Percentiles rank a stretch among this genome's conserved stretches.
These are phyloP conservation scores for Phytophthora nicotianae DNA, from an alignment of 352 stramenopile species.

Conservation along the genomic window DNA sequence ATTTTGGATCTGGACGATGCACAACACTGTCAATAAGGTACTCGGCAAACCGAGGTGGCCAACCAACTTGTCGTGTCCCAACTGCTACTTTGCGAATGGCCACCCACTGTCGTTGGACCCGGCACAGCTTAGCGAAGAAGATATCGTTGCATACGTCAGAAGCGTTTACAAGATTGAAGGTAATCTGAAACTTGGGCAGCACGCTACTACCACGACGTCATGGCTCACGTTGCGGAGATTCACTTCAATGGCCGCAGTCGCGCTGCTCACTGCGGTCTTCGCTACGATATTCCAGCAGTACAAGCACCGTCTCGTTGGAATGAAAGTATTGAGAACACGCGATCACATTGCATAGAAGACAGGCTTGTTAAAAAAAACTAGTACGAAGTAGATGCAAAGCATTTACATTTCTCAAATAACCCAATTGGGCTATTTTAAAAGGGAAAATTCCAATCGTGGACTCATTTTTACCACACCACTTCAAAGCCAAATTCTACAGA, in stretches of 20 bases:
- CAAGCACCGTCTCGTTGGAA: constrained; percentile 23
- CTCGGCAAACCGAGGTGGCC: constrained; percentile 68
- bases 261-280: constrained; percentile 29
- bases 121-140: constrained; percentile 42
- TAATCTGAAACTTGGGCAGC: constrained; percentile 34
- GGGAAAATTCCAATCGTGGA: too few relatives aligned
- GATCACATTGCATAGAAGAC: constrained; percentile 33
- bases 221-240: constrained; percentile 38
- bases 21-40: constrained; percentile 80
- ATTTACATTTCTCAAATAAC: too few relatives aligned
- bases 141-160: constrained; percentile 55
- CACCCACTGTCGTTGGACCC: constrained; percentile 47
- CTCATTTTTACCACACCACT: too few relatives aligned
- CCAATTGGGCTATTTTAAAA: too few relatives aligned
- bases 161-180: constrained; percentile 46
- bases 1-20: constrained; percentile 82
- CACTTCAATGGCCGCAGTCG: constrained; percentile 29
- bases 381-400: neutral
- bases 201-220: constrained; percentile 7
- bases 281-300: constrained; percentile 18
- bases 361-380: too few relatives aligned
- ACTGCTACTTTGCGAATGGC: constrained; percentile 53
- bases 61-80: constrained; percentile 46
- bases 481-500: too few relatives aligned
- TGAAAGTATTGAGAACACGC: constrained; percentile 25